Conservation (phyloP, 768 basidiomycete genomes). For the Trametes cingulata region DNA sequence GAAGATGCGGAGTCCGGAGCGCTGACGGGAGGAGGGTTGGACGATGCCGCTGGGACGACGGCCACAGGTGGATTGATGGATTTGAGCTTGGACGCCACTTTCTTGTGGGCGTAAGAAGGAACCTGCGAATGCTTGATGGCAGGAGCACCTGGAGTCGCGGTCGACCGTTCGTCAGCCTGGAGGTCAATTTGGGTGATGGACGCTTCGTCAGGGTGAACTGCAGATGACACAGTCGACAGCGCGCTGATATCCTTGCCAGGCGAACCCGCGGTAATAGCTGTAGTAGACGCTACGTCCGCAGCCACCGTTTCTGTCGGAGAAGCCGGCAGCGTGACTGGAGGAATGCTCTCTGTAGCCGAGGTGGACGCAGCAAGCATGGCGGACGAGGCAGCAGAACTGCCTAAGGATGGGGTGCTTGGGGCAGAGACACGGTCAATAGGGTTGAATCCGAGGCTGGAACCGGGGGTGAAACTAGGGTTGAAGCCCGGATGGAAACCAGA, state of each 20-base stretch:
- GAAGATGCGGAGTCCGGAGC: not conserved
- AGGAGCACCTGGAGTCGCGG: not conserved
- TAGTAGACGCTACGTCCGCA: not conserved
- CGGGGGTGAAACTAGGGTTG: conserved; percentile 1
- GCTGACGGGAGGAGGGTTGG: not conserved
- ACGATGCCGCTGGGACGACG: not conserved
- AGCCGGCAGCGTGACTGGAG: not conserved
- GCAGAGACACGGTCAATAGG: not conserved
- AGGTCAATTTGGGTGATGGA: not conserved
- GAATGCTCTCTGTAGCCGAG: not conserved
- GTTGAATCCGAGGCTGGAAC: not conserved
- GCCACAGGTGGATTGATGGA: not conserved
- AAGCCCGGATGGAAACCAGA: not conserved
- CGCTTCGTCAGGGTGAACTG: not conserved
- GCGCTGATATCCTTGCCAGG: not conserved
- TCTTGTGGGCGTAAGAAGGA: not conserved
- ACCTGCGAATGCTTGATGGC: not conserved
- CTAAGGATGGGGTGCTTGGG: not conserved
- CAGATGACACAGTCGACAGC: not conserved
- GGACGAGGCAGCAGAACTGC: not conserved
- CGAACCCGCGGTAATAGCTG: not conserved
- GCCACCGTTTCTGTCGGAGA: not conserved
- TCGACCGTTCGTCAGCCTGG: not conserved
- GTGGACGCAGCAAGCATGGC: not conserved
- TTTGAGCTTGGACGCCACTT: conserved; percentile 4